A percentile compares a stretch with the other conserved stretches of the same genome.
phyloP scores from a whole-genome alignment of 2,329 filamentous ascomycete species.

The Thelonectria blattea region DNA sequence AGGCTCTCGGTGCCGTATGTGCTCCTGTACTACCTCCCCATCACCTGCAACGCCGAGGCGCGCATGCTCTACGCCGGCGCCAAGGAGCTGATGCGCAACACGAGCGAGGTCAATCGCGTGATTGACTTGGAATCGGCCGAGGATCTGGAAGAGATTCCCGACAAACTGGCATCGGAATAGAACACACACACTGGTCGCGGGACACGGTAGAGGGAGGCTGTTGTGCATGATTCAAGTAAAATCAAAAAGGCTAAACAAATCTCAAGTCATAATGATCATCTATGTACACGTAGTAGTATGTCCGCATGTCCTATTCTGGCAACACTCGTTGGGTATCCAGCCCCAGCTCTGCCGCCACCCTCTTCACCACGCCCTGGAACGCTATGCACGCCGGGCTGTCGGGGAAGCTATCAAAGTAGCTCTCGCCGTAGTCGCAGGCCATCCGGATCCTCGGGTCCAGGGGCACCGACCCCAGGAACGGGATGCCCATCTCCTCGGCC shows the following conservation, averaged over 20 bases:
- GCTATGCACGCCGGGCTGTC: slow-evolving; percentile 90
- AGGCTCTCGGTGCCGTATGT: slow-evolving; percentile 91
- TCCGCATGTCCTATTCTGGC: slow-evolving; percentile 38
- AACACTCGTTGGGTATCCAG: slow-evolving; percentile 62
- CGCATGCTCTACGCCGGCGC: slow-evolving; percentile 96
- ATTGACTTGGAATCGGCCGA: slow-evolving; percentile 84
- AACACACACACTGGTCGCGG: neutral
- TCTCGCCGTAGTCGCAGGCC: slow-evolving; percentile 97
- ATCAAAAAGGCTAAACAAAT: neutral
- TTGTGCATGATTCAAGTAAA: slow-evolving; percentile 1
- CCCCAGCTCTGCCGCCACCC: slow-evolving; percentile 70
- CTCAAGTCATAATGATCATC: slow-evolving; percentile 24
- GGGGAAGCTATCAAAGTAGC: slow-evolving; percentile 91
- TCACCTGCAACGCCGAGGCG: slow-evolving; percentile 84
- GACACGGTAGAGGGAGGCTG: neutral
- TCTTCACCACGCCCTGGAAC: slow-evolving; percentile 79
- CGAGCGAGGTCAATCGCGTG: slow-evolving; percentile 85
- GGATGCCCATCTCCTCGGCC: slow-evolving; percentile 85
- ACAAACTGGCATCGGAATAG: slow-evolving; percentile 52
- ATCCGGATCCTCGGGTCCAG: slow-evolving; percentile 93
- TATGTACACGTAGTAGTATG: slow-evolving; percentile 17
- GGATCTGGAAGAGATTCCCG: slow-evolving; percentile 82
- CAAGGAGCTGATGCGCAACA: slow-evolving; percentile 94
- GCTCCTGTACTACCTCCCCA: slow-evolving; percentile 91
- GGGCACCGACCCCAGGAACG: slow-evolving; percentile 88